Evolutionary conservation across 2,329 filamentous ascomycete genomes (phyloP).

Genomic region (Colletotrichum orchidophilum): DNA sequence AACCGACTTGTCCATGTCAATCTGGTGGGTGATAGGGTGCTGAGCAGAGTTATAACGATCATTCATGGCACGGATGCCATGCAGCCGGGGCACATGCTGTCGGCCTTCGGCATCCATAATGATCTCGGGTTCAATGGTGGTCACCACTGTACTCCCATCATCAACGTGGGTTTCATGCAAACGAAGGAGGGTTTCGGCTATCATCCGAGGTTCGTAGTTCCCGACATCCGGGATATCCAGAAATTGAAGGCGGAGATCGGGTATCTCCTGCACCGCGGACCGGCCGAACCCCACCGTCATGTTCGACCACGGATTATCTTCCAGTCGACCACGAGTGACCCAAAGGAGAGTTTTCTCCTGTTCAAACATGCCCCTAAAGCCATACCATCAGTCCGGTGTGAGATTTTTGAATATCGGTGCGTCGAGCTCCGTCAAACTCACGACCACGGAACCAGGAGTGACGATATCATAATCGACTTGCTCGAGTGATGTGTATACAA

Average conservation of each 20-base stretch:
- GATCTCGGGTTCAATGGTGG: not conserved
- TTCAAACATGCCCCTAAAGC: constrained; percentile 33
- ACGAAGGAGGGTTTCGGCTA: not conserved
- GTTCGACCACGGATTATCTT: constrained; percentile 33
- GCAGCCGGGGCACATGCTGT: not conserved
- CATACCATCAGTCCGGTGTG: constrained; percentile 37
- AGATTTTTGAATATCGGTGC: constrained; percentile 44
- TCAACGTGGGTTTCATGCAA: not conserved
- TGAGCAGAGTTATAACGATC: not conserved
- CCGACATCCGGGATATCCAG: not conserved
- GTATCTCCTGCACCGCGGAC: constrained; percentile 8
- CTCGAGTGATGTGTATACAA: too few relatives aligned
- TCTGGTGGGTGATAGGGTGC: not conserved
- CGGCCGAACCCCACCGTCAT: constrained; percentile 32
- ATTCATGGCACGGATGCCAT: not conserved
- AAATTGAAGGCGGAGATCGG: constrained; percentile 10
- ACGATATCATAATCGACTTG: not conserved
- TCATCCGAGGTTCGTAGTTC: not conserved
- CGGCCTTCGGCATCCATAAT: not conserved
- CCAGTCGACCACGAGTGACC: constrained; percentile 34
- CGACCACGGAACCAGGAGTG: not conserved
- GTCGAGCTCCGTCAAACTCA: constrained; percentile 26
- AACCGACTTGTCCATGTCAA: not conserved
- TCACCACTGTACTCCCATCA: not conserved
- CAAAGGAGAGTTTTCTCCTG: constrained; percentile 33